phyloP scores from a whole-genome alignment of 1,284 basidiomycete species.

The Bjerkandera adusta region DNA sequence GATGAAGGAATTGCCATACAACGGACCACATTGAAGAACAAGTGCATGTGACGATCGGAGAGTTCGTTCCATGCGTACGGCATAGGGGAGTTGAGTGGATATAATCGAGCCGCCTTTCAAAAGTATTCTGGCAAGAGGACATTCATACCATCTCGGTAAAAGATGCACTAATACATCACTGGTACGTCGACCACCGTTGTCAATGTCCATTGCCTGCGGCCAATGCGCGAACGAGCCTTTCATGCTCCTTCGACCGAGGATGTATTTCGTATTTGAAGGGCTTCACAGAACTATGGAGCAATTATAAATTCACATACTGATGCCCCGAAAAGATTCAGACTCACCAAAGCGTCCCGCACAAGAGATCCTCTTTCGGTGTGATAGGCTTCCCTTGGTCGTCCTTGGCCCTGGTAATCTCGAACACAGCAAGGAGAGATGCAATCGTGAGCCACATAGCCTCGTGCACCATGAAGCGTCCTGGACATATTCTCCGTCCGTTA shows the following conservation, averaged over 20 bases:
- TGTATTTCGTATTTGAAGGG: conserved; percentile 14
- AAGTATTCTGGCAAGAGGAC: too few species aligned
- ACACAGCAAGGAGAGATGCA: conserved; percentile 4
- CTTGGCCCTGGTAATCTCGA: neutral
- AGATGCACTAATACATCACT: too few species aligned
- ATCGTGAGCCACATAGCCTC: conserved; percentile 4
- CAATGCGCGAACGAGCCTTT: neutral
- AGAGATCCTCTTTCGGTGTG: neutral
- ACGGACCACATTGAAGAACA: too few species aligned
- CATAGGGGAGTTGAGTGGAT: too few species aligned
- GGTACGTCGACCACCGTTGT: too few species aligned
- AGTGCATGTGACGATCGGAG: too few species aligned
- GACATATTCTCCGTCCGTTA: neutral
- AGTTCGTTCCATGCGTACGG: too few species aligned
- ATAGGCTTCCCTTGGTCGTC: conserved; percentile 1
- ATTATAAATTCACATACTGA: neutral
- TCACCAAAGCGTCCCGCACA: neutral
- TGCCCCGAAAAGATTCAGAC: neutral
- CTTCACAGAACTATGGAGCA: conserved; percentile 13
- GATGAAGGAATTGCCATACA: too few species aligned
- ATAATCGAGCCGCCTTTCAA: too few species aligned
- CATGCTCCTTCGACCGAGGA: conserved; percentile 12
- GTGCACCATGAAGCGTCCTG: conserved; percentile 4
- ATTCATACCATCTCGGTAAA: too few species aligned
- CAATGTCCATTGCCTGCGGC: too few species aligned